Evolutionary conservation across 768 basidiomycete species (phyloP), one percentile per base, ranked within the genome.

Genomic region (Phaeolepiota aurea): DNA sequence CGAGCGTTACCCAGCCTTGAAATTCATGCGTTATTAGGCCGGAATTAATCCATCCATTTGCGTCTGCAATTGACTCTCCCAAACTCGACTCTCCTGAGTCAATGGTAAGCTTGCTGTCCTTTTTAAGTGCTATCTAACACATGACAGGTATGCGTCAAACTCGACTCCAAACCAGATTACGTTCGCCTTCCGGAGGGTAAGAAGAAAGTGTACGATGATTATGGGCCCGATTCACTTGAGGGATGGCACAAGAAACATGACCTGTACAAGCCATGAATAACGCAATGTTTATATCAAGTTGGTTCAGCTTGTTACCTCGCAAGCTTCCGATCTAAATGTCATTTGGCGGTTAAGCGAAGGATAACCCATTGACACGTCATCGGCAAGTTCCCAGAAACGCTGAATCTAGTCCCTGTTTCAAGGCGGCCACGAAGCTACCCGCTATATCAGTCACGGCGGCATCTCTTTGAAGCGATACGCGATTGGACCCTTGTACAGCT

Each of bases 1-100:
- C n/a, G n/a, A n/a, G n/a, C n/a, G n/a, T n/a, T n/a, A n/a, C n/a
- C n/a, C n/a, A 31, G 14, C 9, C 14, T 31, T 31, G 9, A 31
- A 9, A 10, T 31, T 14, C 14, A 31, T 28, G 16, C 16, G 2
- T 7, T 15, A 33, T 36, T 32, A 82, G 79, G 79, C 78, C 79
- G 0, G 75, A 81, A 19, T 50, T 74, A 0, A 61, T 83, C 22
- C 81, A 82, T 41, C 81, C 81, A 2, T 83, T 82, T 45, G 80
- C 80, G 5, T 77, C 77, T 20, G 79, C 69, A 0, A 79, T 82
- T 37, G 81, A 82, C 41, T 66, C 66, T 3, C 79, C 78, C 2
- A 64, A 71, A n/a, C 65, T 82, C 11, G 66, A 70, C 23, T 44
- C 50, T 0, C 76, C 79, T 2, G 60, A 70, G 10, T 64, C 63